Evolutionary conservation across 2,329 filamentous ascomycete genomes (phyloP), one percentile per base, ranked within the genome.

Genomic region (Blastomyces emzantsi): DNA sequence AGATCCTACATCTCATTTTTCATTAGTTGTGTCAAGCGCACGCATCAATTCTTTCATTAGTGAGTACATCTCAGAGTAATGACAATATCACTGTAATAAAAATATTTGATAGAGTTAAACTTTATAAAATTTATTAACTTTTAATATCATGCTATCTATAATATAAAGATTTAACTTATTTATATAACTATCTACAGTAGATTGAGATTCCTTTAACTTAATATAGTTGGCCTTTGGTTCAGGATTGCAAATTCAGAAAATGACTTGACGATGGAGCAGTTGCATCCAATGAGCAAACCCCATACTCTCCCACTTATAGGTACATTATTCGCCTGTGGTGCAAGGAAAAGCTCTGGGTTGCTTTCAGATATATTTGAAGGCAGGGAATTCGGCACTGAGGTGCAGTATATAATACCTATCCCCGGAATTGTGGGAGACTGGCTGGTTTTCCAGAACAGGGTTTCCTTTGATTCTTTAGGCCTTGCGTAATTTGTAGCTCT

Each of bases 221-320:
- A n/a, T n/a, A n/a, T n/a, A 39, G 36, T 2, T 41, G 22, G 22
- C 36, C 56, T 41, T 58, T 22, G 56, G 22, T 7, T 58, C 6
- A 58, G 56, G 39, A 58, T 63, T 39, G 47, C 58, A 30, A 65
- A 63, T 36, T 65, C 57, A 30, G 54, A 60, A 19, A 45, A 62
- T 22, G 61, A 55, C 19, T 57, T 33, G 6, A 65, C 64, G 25
- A 63, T 54, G 15, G 61, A 60, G 57, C 64, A 65, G 47, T 63
- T 65, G 57, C 49, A 65, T 19, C 55, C 56, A 6, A 65, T 39
- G 11, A 56, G 47, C 36, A 65, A 51, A 47, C 64, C 64, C 64
- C 64, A 65, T 7, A 47, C n/a, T 7, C 15, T 60, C 5, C 64
- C 64, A 15, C 43, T 33, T 13, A 65, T 58, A 33, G 64, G 64